These are phyloP conservation scores for Cutaneotrichosporon dermatis DNA, from an alignment of 1,284 basidiomycete genomes.

Conservation along the genomic window DNA sequence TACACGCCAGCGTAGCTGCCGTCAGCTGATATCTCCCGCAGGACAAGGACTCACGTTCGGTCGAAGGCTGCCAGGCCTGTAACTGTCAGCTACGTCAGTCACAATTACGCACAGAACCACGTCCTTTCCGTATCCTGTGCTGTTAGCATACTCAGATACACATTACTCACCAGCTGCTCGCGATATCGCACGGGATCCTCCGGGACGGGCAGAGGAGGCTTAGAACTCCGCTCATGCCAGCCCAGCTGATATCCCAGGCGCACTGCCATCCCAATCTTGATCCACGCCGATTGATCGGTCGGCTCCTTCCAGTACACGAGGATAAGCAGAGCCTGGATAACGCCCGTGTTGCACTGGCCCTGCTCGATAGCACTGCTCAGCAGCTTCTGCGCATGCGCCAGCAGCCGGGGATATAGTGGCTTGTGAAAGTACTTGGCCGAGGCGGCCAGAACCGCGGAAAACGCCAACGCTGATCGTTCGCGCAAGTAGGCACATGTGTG, in stretches of 20 bases:
- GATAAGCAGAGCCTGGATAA: slow-evolving; percentile 18
- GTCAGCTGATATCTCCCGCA: too few species aligned
- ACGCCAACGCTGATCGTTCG: slow-evolving; percentile 7
- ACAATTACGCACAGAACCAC: not conserved
- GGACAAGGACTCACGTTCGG: not conserved
- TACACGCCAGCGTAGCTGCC: not conserved
- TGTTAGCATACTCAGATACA: too few species aligned
- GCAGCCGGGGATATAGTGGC: slow-evolving; percentile 42
- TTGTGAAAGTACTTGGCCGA: slow-evolving; percentile 67
- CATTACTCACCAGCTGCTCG: not conserved
- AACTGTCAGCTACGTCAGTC: too few species aligned
- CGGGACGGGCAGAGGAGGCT: not conserved
- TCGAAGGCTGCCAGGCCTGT: not conserved
- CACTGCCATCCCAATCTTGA: slow-evolving; percentile 23
- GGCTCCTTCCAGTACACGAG: slow-evolving; percentile 23
- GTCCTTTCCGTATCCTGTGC: not conserved
- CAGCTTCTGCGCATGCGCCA: slow-evolving; percentile 12
- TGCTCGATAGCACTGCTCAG: slow-evolving; percentile 3
- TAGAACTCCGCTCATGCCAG: slow-evolving; percentile 4
- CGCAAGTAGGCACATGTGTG: slow-evolving; percentile 17
- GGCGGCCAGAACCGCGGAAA: slow-evolving; percentile 62
- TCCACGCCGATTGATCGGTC: slow-evolving; percentile 23
- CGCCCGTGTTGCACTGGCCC: slow-evolving; percentile 8
- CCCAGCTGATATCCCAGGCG: slow-evolving; percentile 19
- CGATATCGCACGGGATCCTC: not conserved